Base-by-base conservation (phyloP, 1,284 basidiomycete genomes). In the Cutaneotrichosporon mucoides region DNA sequence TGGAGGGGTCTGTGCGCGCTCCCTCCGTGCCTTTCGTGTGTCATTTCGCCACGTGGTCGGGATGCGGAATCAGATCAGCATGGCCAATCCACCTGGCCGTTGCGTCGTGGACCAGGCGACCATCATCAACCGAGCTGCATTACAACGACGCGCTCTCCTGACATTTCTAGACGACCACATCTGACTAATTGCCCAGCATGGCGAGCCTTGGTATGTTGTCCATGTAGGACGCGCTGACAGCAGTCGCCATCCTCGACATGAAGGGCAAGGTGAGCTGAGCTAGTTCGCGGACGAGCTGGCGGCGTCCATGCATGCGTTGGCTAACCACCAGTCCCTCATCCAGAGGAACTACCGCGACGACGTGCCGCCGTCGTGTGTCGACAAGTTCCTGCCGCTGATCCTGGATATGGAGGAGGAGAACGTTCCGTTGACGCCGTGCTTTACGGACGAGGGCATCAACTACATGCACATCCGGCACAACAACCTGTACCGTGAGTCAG, bases 391-490 rank as follows among this genome's bases (percentile, higher is more conserved):
- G 45, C 96, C 96, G 0, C 85, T 97, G 42, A 82, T 98, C 44
- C 86, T 98, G 54, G 96, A 99, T 42, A 88, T 98, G 76, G 96
- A 99, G 79, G 96, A 99, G 80, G 96, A 99, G 64, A 90, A 91
- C 37, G 88, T 92, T 70, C 92, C 88, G 73, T 89, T 91, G 41
- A 92, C 90, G 11, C 96, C 96, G 2, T 99, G 95, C 80, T 92
- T 99, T 81, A 90, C 93, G 1, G 87, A 84, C 66, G 89, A 92
- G 68, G 92, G 92, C 15, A 82, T 99, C 80, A 98, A 98, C 79
- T 99, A 95, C 80, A 91, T 98, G 88, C 94, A 98, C 77, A 96
- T 99, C 72, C 85, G 95, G 42, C 95, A 98, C 79, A 96, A 93
- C 63, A 99, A 99, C 78, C 83, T 99, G 8, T 99, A 99, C 76